Evolutionary conservation across 208 protist species (phyloP), one percentile per base, ranked within the genome.

Genomic region (Pavlovales sp.): DNA sequence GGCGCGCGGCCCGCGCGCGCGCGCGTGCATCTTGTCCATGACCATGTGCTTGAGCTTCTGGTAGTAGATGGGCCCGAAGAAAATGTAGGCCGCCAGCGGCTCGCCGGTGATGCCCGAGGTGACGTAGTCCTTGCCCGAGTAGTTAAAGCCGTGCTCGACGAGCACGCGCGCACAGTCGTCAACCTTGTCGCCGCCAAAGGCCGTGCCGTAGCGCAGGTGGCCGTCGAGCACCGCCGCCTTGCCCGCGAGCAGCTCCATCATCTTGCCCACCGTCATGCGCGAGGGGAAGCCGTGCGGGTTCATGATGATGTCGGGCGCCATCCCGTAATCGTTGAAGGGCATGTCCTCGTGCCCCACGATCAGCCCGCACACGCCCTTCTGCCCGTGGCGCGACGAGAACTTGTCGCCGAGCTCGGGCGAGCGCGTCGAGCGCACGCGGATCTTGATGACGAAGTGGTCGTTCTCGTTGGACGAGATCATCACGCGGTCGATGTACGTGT

Each of bases 11-110:
- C 95, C 95, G 39, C 79, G 81, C 67, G 92, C 94, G 46, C 98
- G 94, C 0, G 98, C 97, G 91, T 99, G 99, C 96, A 99, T 99
- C 93, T 99, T 99, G 94, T 99, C 99, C 34, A 98, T 96, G 2
- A 99, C 99, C 98, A 99, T 99, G 93, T 99, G 99, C 94, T 99
- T 99, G 2, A 99, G 95, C 84, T 98, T 98, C 93, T 99, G 99
- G 93, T 99, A 99, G 93, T 99, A 99, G 36, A 99, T 98, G 32
- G 99, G 99, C 0, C 99, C 99, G 84, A 99, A 98, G 92, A 99
- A 99, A 66, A 99, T 97, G 92, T 99, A 99, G n/a, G 95, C 95
- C 36, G 93, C 91, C 89, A 99, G 94, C 37, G 97, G 93, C 91
- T 99, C 88, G 26, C 99, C 99, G 0, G 98, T 99, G 28, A 99